A percentile compares a stretch with the other conserved stretches of the same genome.
Conservation (phyloP, 2,329 filamentous ascomycete species). For the Fusarium torreyae region DNA sequence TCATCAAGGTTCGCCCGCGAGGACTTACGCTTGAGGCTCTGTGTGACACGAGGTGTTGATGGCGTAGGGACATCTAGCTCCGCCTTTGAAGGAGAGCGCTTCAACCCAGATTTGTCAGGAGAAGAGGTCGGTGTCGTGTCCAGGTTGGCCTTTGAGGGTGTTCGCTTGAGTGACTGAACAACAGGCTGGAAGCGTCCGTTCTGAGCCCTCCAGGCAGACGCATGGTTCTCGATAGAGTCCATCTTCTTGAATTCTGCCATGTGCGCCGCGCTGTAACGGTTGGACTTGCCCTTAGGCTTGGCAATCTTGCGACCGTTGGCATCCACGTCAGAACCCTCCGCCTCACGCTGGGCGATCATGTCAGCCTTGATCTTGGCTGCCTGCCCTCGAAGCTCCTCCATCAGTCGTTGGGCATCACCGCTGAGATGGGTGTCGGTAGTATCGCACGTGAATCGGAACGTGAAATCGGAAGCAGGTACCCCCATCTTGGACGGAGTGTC, state of each 20-base stretch:
- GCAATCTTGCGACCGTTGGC: slow-evolving; percentile 78
- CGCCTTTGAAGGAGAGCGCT: slow-evolving; percentile 69
- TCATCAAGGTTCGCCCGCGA: slow-evolving; percentile 54
- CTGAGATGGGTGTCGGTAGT: slow-evolving; percentile 68
- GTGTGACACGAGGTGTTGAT: slow-evolving; percentile 55
- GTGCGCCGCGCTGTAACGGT: slow-evolving; percentile 88
- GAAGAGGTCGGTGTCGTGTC: slow-evolving; percentile 55
- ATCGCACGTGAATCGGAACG: slow-evolving; percentile 77
- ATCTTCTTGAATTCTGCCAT: slow-evolving; percentile 95
- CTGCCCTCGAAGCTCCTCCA: slow-evolving; percentile 79
- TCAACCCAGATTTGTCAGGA: slow-evolving; percentile 60
- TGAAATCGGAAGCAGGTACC: slow-evolving; percentile 72
- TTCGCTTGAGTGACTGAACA: slow-evolving; percentile 55
- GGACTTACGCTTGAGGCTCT: slow-evolving; percentile 52
- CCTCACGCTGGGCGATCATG: slow-evolving; percentile 73
- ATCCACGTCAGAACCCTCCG: slow-evolving; percentile 63
- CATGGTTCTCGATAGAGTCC: slow-evolving; percentile 92
- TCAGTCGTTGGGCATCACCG: slow-evolving; percentile 72
- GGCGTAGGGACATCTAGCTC: slow-evolving; percentile 66
- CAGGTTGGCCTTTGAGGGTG: slow-evolving; percentile 64
- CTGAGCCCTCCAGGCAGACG: slow-evolving; percentile 80
- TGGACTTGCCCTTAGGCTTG: slow-evolving; percentile 81
- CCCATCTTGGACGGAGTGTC: slow-evolving; percentile 75
- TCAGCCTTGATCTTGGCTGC: slow-evolving; percentile 79
- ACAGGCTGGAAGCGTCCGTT: slow-evolving; percentile 68